Base-by-base conservation (phyloP, 106 monocot genomes). In the Platanthera guangdongensis region DNA sequence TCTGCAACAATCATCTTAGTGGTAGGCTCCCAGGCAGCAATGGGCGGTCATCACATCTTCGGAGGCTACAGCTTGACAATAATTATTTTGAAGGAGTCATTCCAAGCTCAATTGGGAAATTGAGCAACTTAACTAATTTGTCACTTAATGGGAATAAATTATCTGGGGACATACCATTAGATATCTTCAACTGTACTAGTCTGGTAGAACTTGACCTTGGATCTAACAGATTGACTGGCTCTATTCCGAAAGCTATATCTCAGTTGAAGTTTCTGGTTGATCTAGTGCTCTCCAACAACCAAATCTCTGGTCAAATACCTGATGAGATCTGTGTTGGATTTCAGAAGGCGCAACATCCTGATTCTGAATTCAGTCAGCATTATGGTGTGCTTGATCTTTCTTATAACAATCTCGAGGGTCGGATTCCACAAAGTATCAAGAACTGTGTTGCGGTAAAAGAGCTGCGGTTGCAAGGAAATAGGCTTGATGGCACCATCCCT, bases 361-460 rank as follows among this genome's bases (percentile, higher is more conserved):
- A 90, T 75, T 96, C 92, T 13, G 92, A 90, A 74, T 96, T 93
- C 74, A 78, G 74, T 8, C 95, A 96, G 82, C 95, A 93, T 72
- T 86, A 89, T 72, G 95, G 95, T 49, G 53, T 96, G 15, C 87
- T 96, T 53, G 95, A 96, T 76, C 80, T 96, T 3, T 96, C 95
- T 13, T 74, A 78, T 76, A 96, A 96, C 77, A 77, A 67, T 28
- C 73, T 96, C 18, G 81, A 69, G 18, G 95, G 95, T 72, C 77
- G 30, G 48, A 96, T 96, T 50, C 95, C 95, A 7, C 57, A 67
- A 11, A 79, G 73, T 13, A 86, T 96, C 2, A 83, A 75, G 73
- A 81, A 87, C 45, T 96, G 92, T 51, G 67, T 57, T 1, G 88
- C 87, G 57, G 51, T 93, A 0, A 88, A 71, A 32, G 93, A 90